Base-by-base conservation (phyloP, 2,329 filamentous ascomycete species). In the Neopestalotiopsis clavispora region DNA sequence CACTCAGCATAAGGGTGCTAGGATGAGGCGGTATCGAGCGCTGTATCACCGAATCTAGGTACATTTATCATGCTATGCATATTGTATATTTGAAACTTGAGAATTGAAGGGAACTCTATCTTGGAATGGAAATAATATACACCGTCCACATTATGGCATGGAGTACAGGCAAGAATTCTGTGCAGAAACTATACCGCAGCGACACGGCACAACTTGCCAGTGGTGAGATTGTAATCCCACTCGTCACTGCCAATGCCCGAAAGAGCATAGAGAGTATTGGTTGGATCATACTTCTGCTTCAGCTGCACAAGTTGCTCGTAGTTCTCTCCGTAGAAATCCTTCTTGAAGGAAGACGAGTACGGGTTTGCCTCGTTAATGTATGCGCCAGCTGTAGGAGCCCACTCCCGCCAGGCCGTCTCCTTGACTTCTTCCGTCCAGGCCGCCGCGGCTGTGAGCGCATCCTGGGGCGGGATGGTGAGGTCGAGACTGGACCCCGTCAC, bases 201-300 rank as follows among this genome's bases (percentile, higher is more conserved):
- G 45, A 17, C 17, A 52, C n/a, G 23, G 23, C 57, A 59, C 57
- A 59, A 59, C 23, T 59, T 59, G 23, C 57, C 57, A 28, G 57
- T 59, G 1, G 57, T 59, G 14, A 59, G 57, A 20, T 59, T 59
- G 14, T 59, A 59, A 17, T 59, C 60, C 60, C 60, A 63, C n/a
- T 20, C 32, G 14, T 63, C 60, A 30, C 60, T 63, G 13, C 34
- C 34, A 42, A 63, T 17, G 1, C 32, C 32, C 7, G 60, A 40
- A 9, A 45, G 32, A n/a, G 34, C 14, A 10, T 12, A 63, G 34
- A 63, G 38, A 42, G 20, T 28, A 12, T 23, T 30, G 17, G 38
- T 40, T 4, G 60, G 60, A 14, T 63, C 60, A 40, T 63, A 63
- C 30, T 28, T 63, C 30, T 38, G 32, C 60, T 63, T 63, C 13